Evolutionary conservation across 169 alveolate species (phyloP).

Genomic region (Cardiosporidium cionae): DNA sequence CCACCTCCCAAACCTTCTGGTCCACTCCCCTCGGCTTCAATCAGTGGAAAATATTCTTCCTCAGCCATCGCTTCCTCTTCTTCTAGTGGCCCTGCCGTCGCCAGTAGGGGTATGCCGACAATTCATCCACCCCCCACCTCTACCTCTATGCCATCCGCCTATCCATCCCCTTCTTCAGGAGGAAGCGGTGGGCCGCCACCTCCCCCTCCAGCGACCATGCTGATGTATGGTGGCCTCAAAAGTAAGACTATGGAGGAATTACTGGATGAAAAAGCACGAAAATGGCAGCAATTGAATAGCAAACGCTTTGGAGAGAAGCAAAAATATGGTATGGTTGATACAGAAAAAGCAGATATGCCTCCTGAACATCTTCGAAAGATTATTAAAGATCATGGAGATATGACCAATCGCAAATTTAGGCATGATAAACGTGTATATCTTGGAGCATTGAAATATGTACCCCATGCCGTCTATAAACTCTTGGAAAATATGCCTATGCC

Average conservation of each 20-base stretch:
- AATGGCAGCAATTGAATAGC: slow-evolving; percentile 66
- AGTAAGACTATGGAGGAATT: slow-evolving; percentile 19
- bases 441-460: slow-evolving; percentile 95
- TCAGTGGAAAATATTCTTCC: not conserved
- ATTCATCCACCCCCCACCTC: no score
- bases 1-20: not conserved
- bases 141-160: not conserved
- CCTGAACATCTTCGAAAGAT: slow-evolving; percentile 98
- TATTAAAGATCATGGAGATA: slow-evolving; percentile 74
- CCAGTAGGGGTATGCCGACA: no score
- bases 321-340: slow-evolving; percentile 33
- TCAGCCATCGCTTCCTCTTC: not conserved
- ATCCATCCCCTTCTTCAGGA: no score
- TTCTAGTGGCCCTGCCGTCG: no score
- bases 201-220: not conserved
- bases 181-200: no score
- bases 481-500: slow-evolving; percentile 96
- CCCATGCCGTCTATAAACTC: slow-evolving; percentile 98
- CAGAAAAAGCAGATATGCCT: slow-evolving; percentile 78
- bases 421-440: slow-evolving; percentile 99
- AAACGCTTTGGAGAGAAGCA: slow-evolving; percentile 53
- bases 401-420: slow-evolving; percentile 87
- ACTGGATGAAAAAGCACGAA: slow-evolving; percentile 63
- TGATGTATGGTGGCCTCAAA: no score
- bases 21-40: not conserved